Percentiles rank a stretch among this genome's conserved stretches.
Evolutionary conservation across 2,329 filamentous ascomycete genomes (phyloP).

Genomic region (Fusarium humuli): DNA sequence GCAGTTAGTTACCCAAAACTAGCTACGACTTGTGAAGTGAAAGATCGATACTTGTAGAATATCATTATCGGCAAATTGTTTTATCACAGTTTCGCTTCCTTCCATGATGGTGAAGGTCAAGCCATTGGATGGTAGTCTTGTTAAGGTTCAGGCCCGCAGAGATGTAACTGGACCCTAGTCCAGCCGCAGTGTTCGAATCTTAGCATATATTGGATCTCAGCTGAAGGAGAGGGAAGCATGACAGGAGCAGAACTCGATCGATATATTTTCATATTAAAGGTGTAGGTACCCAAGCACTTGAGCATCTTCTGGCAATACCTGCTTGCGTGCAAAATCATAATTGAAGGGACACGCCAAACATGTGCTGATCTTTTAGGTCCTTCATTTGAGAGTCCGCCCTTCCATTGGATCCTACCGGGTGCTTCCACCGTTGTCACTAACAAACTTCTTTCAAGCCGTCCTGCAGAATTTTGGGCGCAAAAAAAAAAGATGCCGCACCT

Average conservation of each 20-base stretch:
- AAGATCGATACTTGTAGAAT: background rate
- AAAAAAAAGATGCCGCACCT: background rate
- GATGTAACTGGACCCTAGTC: conserved; percentile 16
- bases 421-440: background rate
- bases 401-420: background rate
- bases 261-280: conserved; percentile 4
- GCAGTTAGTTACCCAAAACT: background rate
- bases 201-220: conserved; percentile 17
- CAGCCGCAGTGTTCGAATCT: background rate
- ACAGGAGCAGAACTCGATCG: conserved; percentile 10
- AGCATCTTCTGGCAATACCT: background rate
- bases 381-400: background rate
- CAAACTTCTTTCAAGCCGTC: background rate
- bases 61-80: background rate
- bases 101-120: background rate
- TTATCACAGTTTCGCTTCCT: background rate
- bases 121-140: background rate
- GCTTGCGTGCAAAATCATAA: background rate
- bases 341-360: background rate
- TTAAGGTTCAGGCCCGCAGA: conserved; percentile 26
- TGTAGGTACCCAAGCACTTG: background rate
- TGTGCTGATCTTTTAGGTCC: background rate
- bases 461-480: background rate
- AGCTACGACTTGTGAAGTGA: background rate
- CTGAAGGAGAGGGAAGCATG: conserved; percentile 9